phyloP scores from a whole-genome alignment of 2,329 filamentous ascomycete species.

The Dothideomycetidae sp. region DNA sequence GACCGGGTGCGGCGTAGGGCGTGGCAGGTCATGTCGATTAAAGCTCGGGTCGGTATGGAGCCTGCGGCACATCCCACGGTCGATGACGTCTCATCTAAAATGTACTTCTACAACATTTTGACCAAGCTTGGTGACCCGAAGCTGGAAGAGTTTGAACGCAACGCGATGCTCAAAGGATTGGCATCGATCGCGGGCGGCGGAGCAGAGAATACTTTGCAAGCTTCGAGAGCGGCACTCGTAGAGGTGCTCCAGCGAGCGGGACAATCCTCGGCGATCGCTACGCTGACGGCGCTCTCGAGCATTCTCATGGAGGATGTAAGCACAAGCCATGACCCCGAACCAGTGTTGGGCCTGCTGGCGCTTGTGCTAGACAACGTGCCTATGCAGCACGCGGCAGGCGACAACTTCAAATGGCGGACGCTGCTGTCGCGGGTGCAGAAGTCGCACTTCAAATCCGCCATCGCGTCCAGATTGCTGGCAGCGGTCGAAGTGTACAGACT shows the following conservation, averaged over 20 bases:
- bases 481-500: slow-evolving; percentile 67
- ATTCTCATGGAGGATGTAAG: slow-evolving; percentile 12
- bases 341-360: slow-evolving; percentile 52
- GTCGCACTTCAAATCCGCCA: slow-evolving; percentile 68
- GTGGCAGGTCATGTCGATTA: slow-evolving; percentile 31
- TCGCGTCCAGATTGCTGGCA: slow-evolving; percentile 66
- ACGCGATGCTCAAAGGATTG: slow-evolving; percentile 48
- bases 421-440: slow-evolving; percentile 62
- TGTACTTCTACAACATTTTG: background rate
- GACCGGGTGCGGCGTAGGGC: slow-evolving; percentile 67
- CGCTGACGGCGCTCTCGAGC: slow-evolving; percentile 15
- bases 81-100: slow-evolving; percentile 4
- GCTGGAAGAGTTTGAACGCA: slow-evolving; percentile 20
- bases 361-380: slow-evolving; percentile 44
- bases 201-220: slow-evolving; percentile 59
- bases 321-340: slow-evolving; percentile 9
- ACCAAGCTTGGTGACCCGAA: background rate
- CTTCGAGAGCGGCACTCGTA: slow-evolving; percentile 50
- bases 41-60: slow-evolving; percentile 13
- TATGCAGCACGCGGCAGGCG: slow-evolving; percentile 6
- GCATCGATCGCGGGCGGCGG: slow-evolving; percentile 64
- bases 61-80: background rate
- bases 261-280: slow-evolving; percentile 7
- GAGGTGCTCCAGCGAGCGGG: slow-evolving; percentile 22
- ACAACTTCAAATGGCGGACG: slow-evolving; percentile 46